These are phyloP conservation scores for Beauveria asiatica DNA, from an alignment of 2,329 filamentous ascomycete genomes.

Conservation along the genomic window DNA sequence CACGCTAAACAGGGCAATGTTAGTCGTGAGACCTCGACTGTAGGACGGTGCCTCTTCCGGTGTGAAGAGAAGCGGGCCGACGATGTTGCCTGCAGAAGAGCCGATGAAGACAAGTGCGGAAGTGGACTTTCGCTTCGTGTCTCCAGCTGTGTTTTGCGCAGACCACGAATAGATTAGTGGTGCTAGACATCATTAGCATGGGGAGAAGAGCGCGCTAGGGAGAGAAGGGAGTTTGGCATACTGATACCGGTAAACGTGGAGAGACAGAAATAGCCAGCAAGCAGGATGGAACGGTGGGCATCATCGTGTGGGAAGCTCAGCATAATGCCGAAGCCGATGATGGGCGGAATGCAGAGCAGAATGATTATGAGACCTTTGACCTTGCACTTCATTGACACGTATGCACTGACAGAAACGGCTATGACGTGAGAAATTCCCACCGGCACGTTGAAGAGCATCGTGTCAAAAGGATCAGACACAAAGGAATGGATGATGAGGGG, in stretches of 20 bases:
- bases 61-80: slow-evolving; percentile 57
- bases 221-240: slow-evolving; percentile 26
- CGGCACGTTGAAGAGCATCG: slow-evolving; percentile 53
- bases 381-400: slow-evolving; percentile 44
- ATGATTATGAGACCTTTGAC: slow-evolving; percentile 48
- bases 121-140: slow-evolving; percentile 61
- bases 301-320: slow-evolving; percentile 38
- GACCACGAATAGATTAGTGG: slow-evolving; percentile 55
- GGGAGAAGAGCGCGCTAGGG: slow-evolving; percentile 41
- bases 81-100: slow-evolving; percentile 56
- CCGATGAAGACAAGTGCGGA: slow-evolving; percentile 58
- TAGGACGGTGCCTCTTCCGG: slow-evolving; percentile 35
- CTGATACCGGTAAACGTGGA: slow-evolving; percentile 44
- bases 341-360: slow-evolving; percentile 47
- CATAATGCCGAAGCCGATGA: slow-evolving; percentile 47
- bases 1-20: slow-evolving; percentile 51
- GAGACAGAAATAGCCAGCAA: slow-evolving; percentile 50
- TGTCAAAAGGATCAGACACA: slow-evolving; percentile 46
- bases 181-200: slow-evolving; percentile 24
- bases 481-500: slow-evolving; percentile 52
- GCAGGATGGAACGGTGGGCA: slow-evolving; percentile 37
- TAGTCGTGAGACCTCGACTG: slow-evolving; percentile 47
- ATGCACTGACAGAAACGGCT: slow-evolving; percentile 48
- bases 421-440: slow-evolving; percentile 53
- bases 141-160: slow-evolving; percentile 55